A percentile compares a stretch with the other conserved stretches of the same genome.
Evolutionary conservation across 352 stramenopile genomes (phyloP).

Genomic region (Globisporangium cystogenes): DNA sequence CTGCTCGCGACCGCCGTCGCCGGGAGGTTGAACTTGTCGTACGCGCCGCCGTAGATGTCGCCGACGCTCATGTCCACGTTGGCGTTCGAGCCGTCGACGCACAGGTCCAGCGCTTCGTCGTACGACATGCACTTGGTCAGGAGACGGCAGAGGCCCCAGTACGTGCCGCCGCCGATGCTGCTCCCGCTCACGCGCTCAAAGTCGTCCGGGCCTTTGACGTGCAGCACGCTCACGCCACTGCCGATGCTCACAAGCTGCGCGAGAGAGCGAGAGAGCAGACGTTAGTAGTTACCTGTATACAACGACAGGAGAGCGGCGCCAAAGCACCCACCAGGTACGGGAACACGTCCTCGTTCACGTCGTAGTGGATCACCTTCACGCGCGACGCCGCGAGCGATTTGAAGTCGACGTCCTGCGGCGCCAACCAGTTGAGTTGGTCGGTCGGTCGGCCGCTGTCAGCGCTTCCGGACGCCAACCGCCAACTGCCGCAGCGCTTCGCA

Average conservation of each 20-base stretch:
- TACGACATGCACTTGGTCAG: conserved; percentile 88
- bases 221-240: conserved; percentile 96
- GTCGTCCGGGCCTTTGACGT: conserved; percentile 90
- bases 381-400: conserved; percentile 68
- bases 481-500: conserved; percentile 20
- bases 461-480: too few species aligned
- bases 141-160: conserved; percentile 97
- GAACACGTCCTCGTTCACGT: conserved; percentile 76
- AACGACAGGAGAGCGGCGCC: too few species aligned
- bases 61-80: conserved; percentile 97
- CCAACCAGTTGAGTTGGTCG: too few species aligned
- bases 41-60: conserved; percentile 98
- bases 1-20: conserved; percentile 93
- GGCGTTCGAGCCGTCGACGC: conserved; percentile 72
- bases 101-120: conserved; percentile 80
- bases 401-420: conserved; percentile 64
- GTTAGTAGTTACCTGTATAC: too few species aligned
- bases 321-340: conserved; percentile 64
- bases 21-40: conserved; percentile 92
- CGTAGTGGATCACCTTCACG: conserved; percentile 73
- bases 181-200: conserved; percentile 98
- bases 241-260: conserved; percentile 95
- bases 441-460: too few species aligned
- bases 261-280: neutral
- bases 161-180: conserved; percentile 98